Evolutionary conservation across 1,284 basidiomycete genomes (phyloP), one percentile per base, ranked within the genome.

Genomic region (Fomitopsis betulina): DNA sequence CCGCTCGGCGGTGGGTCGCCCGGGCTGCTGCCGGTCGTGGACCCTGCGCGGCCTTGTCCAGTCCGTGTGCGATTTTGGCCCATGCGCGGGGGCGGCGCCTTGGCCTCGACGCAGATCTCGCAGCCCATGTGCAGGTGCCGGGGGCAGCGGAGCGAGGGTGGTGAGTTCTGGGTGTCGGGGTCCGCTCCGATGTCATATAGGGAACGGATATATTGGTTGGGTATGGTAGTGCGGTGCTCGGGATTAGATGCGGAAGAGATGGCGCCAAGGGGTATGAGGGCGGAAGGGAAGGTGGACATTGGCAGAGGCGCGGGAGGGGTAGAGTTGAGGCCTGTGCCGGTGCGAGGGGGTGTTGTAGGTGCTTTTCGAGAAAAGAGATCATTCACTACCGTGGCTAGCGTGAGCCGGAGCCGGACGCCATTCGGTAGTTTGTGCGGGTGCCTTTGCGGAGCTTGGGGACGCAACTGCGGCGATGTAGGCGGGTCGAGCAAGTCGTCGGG

Each of bases 361-460:
- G 82, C 78, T 65, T 87, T 84, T 21, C 89, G 80, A 23, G 88
- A 85, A 65, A 92, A 91, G 7, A 93, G 73, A 65, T 92, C 89
- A 62, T 92, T 91, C 65, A 91, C 79, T 50, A 91, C 81, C 0
- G 86, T 86, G 2, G 82, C 82, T 37, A 92, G 74, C 1, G 86
- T 84, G 7, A 92, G 77, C 35, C 89, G 79, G 45, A 92, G 77
- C 8, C 90, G 81, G 37, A 92, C 88, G n/a, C 89, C 89, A 63
- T 92, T 91, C 1, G 90, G 90, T 2, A 92, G 75, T 1, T 76
- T 83, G 64, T 89, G 86, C 23, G 80, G 81, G 60, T 83, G 75
- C 10, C 68, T 64, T 56, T 70, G 58, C 42, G 65, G 68, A 59
- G 57, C 58, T 53, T 69, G 67, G n/a, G 70, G 67, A 38, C 68